A percentile compares a stretch with the other conserved stretches of the same genome.
These are phyloP conservation scores for Gaertneriomyces semiglobifer DNA, from an alignment of 192 early-diverging fungal species.

Conservation along the genomic window DNA sequence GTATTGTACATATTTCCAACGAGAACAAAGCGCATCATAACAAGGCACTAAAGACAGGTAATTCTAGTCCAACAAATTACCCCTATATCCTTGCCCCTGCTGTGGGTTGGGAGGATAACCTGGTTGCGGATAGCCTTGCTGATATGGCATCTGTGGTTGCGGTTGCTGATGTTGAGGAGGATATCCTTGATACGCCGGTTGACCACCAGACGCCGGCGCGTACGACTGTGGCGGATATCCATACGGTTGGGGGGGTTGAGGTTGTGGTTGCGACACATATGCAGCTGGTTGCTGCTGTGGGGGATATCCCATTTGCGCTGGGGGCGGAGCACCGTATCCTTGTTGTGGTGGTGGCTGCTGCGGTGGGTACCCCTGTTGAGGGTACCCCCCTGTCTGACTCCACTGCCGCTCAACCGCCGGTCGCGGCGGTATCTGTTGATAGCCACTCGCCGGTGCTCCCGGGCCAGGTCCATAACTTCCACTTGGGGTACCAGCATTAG, in stretches of 20 bases:
- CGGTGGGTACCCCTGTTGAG: slow-evolving; percentile 21
- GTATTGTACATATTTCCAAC: no score
- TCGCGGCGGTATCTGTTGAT: background rate
- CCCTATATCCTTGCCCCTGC: slow-evolving; percentile 3
- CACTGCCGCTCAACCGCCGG: background rate
- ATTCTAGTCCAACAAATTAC: no score
- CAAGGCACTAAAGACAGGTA: no score
- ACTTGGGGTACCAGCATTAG: no score
- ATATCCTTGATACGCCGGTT: slow-evolving; percentile 8
- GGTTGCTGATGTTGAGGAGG: slow-evolving; percentile 21
- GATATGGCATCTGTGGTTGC: slow-evolving; percentile 23
- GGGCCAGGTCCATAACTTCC: no score
- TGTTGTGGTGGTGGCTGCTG: slow-evolving; percentile 15
- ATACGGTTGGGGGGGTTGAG: background rate
- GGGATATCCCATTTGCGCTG: slow-evolving; percentile 9
- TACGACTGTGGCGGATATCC: slow-evolving; percentile 12
- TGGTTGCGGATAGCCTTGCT: background rate
- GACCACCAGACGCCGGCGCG: background rate
- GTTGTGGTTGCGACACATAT: slow-evolving; percentile 9
- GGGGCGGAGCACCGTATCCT: slow-evolving; percentile 7
- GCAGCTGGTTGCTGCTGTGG: slow-evolving; percentile 16
- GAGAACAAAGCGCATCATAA: no score
- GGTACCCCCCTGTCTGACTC: background rate
- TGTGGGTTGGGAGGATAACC: slow-evolving; percentile 1
- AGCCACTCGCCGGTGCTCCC: no score